Evolutionary conservation across 495 filamentous ascomycete species (phyloP).

Genomic region (Extremus antarcticus): DNA sequence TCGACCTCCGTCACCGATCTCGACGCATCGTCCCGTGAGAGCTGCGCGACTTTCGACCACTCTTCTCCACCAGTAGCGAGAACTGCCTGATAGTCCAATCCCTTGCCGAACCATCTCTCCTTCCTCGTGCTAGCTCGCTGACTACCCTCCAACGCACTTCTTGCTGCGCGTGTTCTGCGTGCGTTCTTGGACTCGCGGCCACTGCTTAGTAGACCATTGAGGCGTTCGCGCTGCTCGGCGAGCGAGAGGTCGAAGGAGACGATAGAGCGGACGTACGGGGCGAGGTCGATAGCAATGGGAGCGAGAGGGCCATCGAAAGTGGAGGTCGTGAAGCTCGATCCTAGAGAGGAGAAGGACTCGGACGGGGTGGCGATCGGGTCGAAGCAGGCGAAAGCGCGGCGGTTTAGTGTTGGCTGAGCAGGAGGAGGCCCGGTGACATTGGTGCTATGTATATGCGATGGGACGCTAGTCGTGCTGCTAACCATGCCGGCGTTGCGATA

Average conservation of each 20-base stretch:
- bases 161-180: constrained; percentile 66
- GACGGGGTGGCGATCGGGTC: constrained; percentile 43
- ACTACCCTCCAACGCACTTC: constrained; percentile 75
- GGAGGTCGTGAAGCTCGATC: constrained; percentile 38
- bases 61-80: constrained; percentile 53
- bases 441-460: not conserved
- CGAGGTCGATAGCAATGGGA: constrained; percentile 61
- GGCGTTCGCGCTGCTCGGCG: constrained; percentile 50
- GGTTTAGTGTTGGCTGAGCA: not conserved
- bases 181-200: constrained; percentile 45
- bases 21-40: not conserved
- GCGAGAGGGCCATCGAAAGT: constrained; percentile 58
- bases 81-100: constrained; percentile 51
- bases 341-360: constrained; percentile 29
- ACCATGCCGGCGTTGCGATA: constrained; percentile 13
- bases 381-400: constrained; percentile 42
- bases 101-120: constrained; percentile 68
- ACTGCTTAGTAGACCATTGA: constrained; percentile 49
- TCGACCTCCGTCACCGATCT: not conserved
- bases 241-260: constrained; percentile 61
- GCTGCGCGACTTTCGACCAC: constrained; percentile 36
- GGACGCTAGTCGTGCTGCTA: constrained; percentile 10
- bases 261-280: constrained; percentile 74
- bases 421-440: not conserved
- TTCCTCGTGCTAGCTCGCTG: constrained; percentile 57